Conservation (phyloP, 768 basidiomycete genomes). For the Boletellus ananas region DNA sequence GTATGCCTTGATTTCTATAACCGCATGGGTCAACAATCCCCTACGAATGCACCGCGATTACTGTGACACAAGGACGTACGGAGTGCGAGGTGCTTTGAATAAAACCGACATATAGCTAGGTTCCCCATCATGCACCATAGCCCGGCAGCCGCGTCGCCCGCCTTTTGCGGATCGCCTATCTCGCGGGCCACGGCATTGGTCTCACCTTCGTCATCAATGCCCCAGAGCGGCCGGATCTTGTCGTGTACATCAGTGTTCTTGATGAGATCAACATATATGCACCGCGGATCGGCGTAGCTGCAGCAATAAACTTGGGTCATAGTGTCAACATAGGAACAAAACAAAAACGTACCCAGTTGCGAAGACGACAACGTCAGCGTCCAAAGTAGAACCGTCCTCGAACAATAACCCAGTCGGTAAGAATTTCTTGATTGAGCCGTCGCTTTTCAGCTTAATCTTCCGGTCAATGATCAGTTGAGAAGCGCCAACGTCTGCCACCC, state of each 20-base stretch:
- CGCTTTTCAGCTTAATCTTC: conserved; percentile 42
- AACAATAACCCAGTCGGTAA: conserved; percentile 23
- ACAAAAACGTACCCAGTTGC: conserved; percentile 26
- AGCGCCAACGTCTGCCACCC: conserved; percentile 35
- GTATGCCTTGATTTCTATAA: conserved; percentile 64
- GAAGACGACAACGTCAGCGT: conserved; percentile 41
- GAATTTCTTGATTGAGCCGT: conserved; percentile 31
- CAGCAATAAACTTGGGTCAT: not conserved
- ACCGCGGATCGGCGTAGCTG: conserved; percentile 22
- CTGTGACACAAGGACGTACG: conserved; percentile 40
- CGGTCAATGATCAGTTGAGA: conserved; percentile 42
- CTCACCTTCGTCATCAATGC: conserved; percentile 32
- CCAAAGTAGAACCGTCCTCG: conserved; percentile 34
- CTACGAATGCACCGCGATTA: not conserved
- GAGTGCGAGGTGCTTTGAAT: conserved; percentile 63
- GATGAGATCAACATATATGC: conserved; percentile 17
- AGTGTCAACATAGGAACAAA: not conserved
- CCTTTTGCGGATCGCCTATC: conserved; percentile 37
- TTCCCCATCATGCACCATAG: conserved; percentile 65
- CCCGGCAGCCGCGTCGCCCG: conserved; percentile 17
- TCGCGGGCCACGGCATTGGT: conserved; percentile 37
- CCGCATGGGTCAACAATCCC: not conserved
- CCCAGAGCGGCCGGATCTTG: conserved; percentile 27
- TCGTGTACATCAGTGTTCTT: conserved; percentile 16
- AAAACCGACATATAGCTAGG: conserved; percentile 58